phyloP scores from a whole-genome alignment of 1,284 basidiomycete species.

The Tilletia walkeri region DNA sequence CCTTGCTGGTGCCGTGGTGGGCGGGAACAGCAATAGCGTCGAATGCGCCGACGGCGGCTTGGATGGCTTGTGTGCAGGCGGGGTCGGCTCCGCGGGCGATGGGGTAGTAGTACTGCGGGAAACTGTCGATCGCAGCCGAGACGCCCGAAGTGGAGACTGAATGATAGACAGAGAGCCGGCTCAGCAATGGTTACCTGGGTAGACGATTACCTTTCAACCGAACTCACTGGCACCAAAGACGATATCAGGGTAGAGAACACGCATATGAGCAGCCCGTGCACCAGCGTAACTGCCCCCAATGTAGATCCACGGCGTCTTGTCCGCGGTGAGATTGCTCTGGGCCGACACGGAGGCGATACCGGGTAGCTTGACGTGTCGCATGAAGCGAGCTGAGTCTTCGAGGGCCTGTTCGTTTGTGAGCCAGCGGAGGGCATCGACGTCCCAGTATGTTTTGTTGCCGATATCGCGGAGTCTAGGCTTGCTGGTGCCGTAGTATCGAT shows the following conservation, averaged over 20 bases:
- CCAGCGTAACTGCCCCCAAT: slow-evolving; percentile 85
- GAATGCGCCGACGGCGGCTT: slow-evolving; percentile 58
- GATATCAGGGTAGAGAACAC: slow-evolving; percentile 36
- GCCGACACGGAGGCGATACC: slow-evolving; percentile 59
- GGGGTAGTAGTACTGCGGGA: slow-evolving; percentile 73
- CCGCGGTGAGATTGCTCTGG: slow-evolving; percentile 65
- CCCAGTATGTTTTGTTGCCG: slow-evolving; percentile 56
- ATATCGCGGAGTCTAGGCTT: slow-evolving; percentile 76
- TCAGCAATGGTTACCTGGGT: background rate
- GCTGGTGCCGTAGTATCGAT: slow-evolving; percentile 66
- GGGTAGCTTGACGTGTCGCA: slow-evolving; percentile 65
- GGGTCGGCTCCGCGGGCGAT: slow-evolving; percentile 74
- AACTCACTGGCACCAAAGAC: slow-evolving; percentile 13
- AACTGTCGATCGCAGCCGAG: slow-evolving; percentile 48
- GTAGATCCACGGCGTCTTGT: slow-evolving; percentile 80
- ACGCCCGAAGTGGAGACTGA: slow-evolving; percentile 66
- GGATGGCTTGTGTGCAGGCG: slow-evolving; percentile 70
- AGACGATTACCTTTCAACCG: too few species aligned
- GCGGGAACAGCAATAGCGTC: slow-evolving; percentile 32
- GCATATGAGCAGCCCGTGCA: slow-evolving; percentile 89
- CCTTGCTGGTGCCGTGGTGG: background rate
- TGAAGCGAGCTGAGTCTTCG: slow-evolving; percentile 89
- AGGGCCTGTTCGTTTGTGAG: slow-evolving; percentile 84
- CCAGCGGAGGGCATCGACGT: slow-evolving; percentile 65
- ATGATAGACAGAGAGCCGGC: background rate